phyloP scores from a whole-genome alignment of 176 grass and related monocot genomes.

The Rhynchospora breviuscula region DNA sequence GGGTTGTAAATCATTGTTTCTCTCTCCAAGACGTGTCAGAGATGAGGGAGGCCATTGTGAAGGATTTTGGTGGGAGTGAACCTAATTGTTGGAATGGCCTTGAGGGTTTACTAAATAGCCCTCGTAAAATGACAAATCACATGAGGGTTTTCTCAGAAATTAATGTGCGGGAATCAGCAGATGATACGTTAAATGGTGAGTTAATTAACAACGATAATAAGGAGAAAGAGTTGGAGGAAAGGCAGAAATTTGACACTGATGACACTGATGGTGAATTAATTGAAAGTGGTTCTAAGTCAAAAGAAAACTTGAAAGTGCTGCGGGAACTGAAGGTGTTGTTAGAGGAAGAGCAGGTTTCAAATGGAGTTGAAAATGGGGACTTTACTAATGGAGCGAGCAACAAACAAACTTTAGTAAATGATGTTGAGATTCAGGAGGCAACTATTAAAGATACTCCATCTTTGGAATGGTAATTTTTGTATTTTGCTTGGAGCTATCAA shows the following conservation, averaged over 20 bases:
- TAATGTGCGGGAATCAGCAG: background rate
- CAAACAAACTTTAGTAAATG: background rate
- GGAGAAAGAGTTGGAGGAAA: conserved; percentile 4
- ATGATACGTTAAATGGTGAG: background rate
- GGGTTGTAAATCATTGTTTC: conserved; percentile 83
- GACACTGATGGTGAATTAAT: background rate
- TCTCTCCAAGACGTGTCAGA: conserved; percentile 89
- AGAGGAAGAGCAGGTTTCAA: conserved; percentile 5
- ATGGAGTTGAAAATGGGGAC: conserved; percentile 2
- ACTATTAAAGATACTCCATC: background rate
- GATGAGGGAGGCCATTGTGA: conserved; percentile 71
- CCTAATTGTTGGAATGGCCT: conserved; percentile 37
- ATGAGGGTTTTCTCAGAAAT: conserved; percentile 3
- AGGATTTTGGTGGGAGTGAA: conserved; percentile 43
- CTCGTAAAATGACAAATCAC: conserved; percentile 4
- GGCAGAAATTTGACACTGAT: background rate
- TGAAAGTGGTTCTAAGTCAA: background rate
- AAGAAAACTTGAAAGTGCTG: background rate
- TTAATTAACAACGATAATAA: background rate
- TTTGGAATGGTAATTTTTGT: background rate
- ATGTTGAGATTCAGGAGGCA: background rate
- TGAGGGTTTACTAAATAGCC: conserved; percentile 36
- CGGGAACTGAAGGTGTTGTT: background rate
- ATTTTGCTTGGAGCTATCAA: background rate
- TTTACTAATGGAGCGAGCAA: background rate